These are phyloP conservation scores for Fraxinus platypoda DNA, from an alignment of 305 asterid genomes.

Conservation along the genomic window DNA sequence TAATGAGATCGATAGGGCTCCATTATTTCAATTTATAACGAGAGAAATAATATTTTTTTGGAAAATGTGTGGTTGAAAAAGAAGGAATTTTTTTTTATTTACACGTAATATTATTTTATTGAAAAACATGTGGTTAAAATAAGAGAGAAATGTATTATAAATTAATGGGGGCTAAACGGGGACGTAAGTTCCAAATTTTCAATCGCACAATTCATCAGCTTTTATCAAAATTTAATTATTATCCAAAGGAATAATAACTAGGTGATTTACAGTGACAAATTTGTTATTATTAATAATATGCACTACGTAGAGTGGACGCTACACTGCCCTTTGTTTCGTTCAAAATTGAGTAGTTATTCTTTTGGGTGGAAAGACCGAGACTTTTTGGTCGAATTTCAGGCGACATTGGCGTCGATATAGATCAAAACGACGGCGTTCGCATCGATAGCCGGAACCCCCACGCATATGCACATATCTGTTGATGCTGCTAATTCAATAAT, in stretches of 20 bases:
- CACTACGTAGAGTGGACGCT: background rate
- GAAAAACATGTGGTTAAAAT: no score
- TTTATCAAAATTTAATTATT: no score
- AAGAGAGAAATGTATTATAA: no score
- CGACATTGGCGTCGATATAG: background rate
- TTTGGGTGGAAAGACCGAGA: background rate
- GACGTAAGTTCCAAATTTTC: no score
- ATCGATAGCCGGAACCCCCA: background rate
- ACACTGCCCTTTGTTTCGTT: background rate
- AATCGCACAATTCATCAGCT: no score
- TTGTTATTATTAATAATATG: background rate
- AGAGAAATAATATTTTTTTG: no score
- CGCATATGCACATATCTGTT: background rate
- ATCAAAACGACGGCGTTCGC: background rate
- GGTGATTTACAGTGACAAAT: background rate
- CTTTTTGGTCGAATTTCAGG: background rate
- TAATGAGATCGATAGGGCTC: no score
- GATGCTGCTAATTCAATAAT: background rate
- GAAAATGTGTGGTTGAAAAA: no score
- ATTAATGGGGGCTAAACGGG: no score
- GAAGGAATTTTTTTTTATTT: no score
- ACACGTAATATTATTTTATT: no score
- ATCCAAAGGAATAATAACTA: background rate
- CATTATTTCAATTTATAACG: no score
- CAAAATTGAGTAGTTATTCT: background rate